Percentiles rank a stretch among this genome's conserved stretches.
These are phyloP conservation scores for Microbotryum lychnidis-dioicae DNA, from an alignment of 1,284 basidiomycete genomes.

Conservation along the genomic window DNA sequence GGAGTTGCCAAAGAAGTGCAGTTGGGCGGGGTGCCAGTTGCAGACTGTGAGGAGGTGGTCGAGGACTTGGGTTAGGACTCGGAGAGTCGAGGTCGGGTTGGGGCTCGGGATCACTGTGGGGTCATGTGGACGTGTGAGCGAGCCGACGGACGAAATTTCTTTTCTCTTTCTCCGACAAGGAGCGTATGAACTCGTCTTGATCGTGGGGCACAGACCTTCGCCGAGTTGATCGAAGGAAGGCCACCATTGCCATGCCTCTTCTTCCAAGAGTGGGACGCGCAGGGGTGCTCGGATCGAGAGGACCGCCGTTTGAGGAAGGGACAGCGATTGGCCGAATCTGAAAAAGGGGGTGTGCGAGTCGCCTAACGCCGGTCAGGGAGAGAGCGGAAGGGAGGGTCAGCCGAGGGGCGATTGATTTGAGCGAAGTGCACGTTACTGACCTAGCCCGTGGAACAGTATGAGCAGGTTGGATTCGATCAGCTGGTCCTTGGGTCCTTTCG, in stretches of 20 bases:
- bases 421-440: not conserved
- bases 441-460: conserved; percentile 40
- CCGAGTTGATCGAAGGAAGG: conserved; percentile 39
- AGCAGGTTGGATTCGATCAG: conserved; percentile 39
- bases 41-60: conserved; percentile 29
- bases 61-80: conserved; percentile 28
- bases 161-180: too few species aligned
- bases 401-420: too few species aligned
- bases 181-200: not conserved
- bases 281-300: conserved; percentile 37
- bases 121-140: not conserved
- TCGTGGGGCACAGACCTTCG: conserved; percentile 30
- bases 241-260: conserved; percentile 40
- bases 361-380: conserved; percentile 23
- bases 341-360: conserved; percentile 38
- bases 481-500: too few species aligned
- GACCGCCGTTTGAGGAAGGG: conserved; percentile 41
- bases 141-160: not conserved
- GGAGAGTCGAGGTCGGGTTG: conserved; percentile 34
- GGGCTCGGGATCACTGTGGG: conserved; percentile 33
- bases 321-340: conserved; percentile 35
- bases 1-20: conserved; percentile 42
- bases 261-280: conserved; percentile 40
- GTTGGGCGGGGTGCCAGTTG: conserved; percentile 33
- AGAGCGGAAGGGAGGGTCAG: too few species aligned